Conservation (phyloP, 306 rosid genomes). For the Adenanthera pavonina region DNA sequence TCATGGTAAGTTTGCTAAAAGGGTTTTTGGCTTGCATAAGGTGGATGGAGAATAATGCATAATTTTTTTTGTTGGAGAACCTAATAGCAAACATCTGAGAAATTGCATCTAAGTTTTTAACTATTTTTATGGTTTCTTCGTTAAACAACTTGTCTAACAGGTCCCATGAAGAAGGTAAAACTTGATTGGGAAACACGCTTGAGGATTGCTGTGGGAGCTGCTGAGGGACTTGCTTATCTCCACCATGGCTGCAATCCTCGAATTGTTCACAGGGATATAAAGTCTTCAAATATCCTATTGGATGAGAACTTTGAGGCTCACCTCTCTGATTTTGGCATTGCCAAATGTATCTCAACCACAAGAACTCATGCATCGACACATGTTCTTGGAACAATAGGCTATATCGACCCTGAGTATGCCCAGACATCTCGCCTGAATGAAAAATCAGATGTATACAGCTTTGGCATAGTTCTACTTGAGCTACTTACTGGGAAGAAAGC, state of each 20-base stretch:
- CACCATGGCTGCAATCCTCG: conserved; percentile 96
- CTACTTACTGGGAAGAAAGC: conserved; percentile 93
- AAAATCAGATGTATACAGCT: conserved; percentile 94
- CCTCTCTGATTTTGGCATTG: conserved; percentile 94
- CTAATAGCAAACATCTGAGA: not conserved
- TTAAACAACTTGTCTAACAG: conserved; percentile 40
- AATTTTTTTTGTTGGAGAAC: not conserved
- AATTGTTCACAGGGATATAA: conserved; percentile 91
- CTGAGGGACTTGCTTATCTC: conserved; percentile 90
- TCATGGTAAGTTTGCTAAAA: conserved; percentile 60
- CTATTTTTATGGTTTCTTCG: not conserved
- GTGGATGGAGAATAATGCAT: not conserved
- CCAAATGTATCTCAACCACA: conserved; percentile 78
- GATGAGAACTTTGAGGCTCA: conserved; percentile 89
- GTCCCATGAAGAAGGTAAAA: conserved; percentile 71
- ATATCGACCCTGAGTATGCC: conserved; percentile 97
- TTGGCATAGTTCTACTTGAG: conserved; percentile 91
- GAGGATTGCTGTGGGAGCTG: conserved; percentile 87
- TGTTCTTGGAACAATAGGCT: conserved; percentile 94
- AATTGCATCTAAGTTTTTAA: not conserved
- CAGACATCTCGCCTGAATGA: conserved; percentile 93
- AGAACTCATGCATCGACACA: conserved; percentile 87
- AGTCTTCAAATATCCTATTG: conserved; percentile 87
- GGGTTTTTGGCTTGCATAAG: not conserved
- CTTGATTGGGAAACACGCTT: conserved; percentile 86